Percentiles rank a stretch among this genome's conserved stretches.
phyloP scores from a whole-genome alignment of 768 basidiomycete genomes.

The Podaxis mareebaensis region DNA sequence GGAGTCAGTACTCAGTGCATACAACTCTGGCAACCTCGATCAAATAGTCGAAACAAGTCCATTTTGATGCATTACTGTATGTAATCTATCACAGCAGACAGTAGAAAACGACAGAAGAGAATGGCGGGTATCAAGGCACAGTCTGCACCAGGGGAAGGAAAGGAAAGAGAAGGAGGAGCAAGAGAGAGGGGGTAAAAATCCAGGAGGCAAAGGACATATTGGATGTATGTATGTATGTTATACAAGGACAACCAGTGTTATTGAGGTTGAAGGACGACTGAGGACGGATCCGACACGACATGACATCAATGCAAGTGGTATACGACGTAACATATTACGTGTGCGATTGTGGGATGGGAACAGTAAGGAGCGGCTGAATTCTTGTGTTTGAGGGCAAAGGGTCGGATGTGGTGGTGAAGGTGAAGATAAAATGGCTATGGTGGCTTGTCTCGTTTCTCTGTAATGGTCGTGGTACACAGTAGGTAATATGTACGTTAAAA shows the following conservation, averaged over 20 bases:
- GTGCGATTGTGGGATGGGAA: not conserved
- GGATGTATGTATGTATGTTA: not conserved
- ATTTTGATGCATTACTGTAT: slow-evolving; percentile 12
- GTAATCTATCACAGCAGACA: slow-evolving; percentile 14
- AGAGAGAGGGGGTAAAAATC: not conserved
- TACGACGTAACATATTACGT: slow-evolving; percentile 11
- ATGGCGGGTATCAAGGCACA: slow-evolving; percentile 8
- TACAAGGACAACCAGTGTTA: not conserved
- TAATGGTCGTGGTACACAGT: slow-evolving; percentile 15
- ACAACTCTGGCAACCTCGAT: no score
- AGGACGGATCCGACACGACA: not conserved
- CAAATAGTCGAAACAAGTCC: not conserved
- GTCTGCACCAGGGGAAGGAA: not conserved
- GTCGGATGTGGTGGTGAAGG: not conserved
- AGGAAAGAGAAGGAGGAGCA: not conserved
- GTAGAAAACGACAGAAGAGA: not conserved
- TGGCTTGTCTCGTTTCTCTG: slow-evolving; percentile 15
- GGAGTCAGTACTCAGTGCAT: no score
- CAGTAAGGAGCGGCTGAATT: not conserved
- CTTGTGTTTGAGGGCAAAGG: not conserved
- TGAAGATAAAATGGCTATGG: slow-evolving; percentile 4
- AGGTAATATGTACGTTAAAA: slow-evolving; percentile 17
- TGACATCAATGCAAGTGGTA: slow-evolving; percentile 15
- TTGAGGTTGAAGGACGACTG: not conserved
- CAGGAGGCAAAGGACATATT: not conserved